These are phyloP conservation scores for Hansfordia pulvinata DNA, from an alignment of 2,329 filamentous ascomycete genomes.

Conservation along the genomic window DNA sequence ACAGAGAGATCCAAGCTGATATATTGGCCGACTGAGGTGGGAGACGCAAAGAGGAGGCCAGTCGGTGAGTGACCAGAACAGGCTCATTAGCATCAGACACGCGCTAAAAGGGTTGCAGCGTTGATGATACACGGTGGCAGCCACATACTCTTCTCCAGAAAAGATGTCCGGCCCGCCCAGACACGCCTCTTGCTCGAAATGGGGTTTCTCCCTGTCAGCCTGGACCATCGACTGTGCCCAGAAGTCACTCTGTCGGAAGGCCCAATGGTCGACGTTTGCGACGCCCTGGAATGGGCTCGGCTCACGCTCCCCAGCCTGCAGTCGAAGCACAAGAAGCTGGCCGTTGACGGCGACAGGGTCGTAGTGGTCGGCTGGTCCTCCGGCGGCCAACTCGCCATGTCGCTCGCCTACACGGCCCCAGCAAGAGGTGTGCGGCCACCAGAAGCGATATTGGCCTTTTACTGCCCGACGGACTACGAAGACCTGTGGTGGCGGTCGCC, in stretches of 20 bases:
- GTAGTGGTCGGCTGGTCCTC: conserved; percentile 33
- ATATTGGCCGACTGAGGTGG: conserved; percentile 13
- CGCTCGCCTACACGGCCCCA: conserved; percentile 21
- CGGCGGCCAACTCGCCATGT: conserved; percentile 30
- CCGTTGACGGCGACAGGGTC: conserved; percentile 15
- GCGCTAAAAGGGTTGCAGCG: conserved; percentile 9
- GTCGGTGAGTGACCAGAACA: conserved; percentile 1
- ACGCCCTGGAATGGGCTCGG: conserved; percentile 26
- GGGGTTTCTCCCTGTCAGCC: conserved; percentile 30
- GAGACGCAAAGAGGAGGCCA: background rate
- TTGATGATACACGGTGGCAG: conserved; percentile 31
- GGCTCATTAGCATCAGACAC: background rate
- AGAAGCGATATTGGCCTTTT: conserved; percentile 28
- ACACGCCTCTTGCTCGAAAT: conserved; percentile 19
- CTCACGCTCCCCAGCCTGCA: conserved; percentile 14
- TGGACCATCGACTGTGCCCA: conserved; percentile 37
- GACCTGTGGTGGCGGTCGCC: conserved; percentile 6
- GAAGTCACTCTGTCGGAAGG: conserved; percentile 29
- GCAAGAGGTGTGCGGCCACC: conserved; percentile 19
- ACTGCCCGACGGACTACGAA: conserved; percentile 18
- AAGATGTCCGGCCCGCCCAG: conserved; percentile 22
- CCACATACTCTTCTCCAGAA: conserved; percentile 22
- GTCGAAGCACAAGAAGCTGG: conserved; percentile 4
- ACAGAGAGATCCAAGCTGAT: conserved; percentile 14
- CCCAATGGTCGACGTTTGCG: conserved; percentile 27